Conservation (phyloP, 1,284 basidiomycete genomes). For the Irpex rosettiformis region DNA sequence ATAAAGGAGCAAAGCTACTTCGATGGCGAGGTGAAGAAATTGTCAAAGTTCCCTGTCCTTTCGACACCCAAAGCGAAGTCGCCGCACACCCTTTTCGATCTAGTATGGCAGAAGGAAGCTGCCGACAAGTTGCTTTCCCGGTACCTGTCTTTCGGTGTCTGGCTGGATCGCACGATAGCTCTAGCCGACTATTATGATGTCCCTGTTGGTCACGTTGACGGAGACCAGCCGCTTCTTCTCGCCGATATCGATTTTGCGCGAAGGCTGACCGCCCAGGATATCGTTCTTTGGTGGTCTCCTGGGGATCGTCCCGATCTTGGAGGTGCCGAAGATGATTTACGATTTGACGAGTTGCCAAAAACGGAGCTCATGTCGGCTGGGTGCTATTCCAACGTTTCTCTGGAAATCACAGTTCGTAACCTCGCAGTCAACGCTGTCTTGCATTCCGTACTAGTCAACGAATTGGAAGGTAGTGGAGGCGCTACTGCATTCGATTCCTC, state of each 20-base stretch:
- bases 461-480: slow-evolving; percentile 92
- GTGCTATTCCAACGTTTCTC: slow-evolving; percentile 89
- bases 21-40: slow-evolving; percentile 69
- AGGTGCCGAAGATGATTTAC: slow-evolving; percentile 86
- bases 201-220: slow-evolving; percentile 89
- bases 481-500: slow-evolving; percentile 93
- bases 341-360: slow-evolving; percentile 77
- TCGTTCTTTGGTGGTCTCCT: slow-evolving; percentile 96
- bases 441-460: slow-evolving; percentile 93
- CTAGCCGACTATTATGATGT: slow-evolving; percentile 92
- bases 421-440: slow-evolving; percentile 93
- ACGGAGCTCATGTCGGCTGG: slow-evolving; percentile 88
- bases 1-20: slow-evolving; percentile 85
- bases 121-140: slow-evolving; percentile 80
- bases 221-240: slow-evolving; percentile 84
- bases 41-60: slow-evolving; percentile 85
- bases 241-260: slow-evolving; percentile 93
- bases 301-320: slow-evolving; percentile 91
- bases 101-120: slow-evolving; percentile 75
- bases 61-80: slow-evolving; percentile 78
- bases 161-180: slow-evolving; percentile 80
- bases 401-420: slow-evolving; percentile 89
- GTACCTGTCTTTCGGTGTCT: slow-evolving; percentile 76
- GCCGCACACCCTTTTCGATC: slow-evolving; percentile 72
- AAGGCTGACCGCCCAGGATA: slow-evolving; percentile 82